phyloP scores from a whole-genome alignment of 202 grass and related monocot species.

The Brachypodium distachyon region DNA sequence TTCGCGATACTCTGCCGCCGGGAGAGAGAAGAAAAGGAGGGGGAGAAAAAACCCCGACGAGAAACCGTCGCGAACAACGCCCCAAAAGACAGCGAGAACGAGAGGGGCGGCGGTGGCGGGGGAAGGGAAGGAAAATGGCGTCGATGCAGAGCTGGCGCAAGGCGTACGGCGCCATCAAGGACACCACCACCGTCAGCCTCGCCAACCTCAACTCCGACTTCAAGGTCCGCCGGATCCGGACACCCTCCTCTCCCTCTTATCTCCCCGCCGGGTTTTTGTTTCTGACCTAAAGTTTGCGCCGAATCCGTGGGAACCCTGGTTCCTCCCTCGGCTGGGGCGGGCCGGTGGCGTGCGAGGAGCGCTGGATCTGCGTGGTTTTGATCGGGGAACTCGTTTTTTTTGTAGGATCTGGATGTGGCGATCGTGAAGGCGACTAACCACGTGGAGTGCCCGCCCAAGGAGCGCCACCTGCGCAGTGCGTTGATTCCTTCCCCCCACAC shows the following conservation, averaged over 20 bases:
- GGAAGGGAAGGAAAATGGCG: constrained; percentile 34
- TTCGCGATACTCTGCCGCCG: background rate
- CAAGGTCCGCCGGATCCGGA: constrained; percentile 47
- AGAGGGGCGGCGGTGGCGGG: background rate
- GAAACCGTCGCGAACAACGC: background rate
- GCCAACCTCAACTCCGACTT: constrained; percentile 97
- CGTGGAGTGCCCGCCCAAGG: constrained; percentile 87
- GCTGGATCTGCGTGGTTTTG: constrained; percentile 46
- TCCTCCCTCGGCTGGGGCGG: background rate
- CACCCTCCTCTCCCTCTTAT: background rate
- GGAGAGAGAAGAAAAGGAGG: background rate
- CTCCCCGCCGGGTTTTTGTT: background rate
- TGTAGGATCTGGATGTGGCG: constrained; percentile 99
- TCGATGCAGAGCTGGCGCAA: constrained; percentile 97
- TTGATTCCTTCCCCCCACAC: constrained; percentile 20
- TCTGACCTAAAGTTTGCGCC: background rate
- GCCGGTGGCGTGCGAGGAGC: background rate
- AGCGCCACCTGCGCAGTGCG: constrained; percentile 87
- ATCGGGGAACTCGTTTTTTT: constrained; percentile 11
- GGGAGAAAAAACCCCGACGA: too few species aligned
- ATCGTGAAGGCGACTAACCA: constrained; percentile 99
- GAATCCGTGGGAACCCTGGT: constrained; percentile 16
- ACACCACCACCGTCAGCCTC: constrained; percentile 86
- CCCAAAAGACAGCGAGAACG: background rate
- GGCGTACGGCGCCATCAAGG: constrained; percentile 94